These are phyloP conservation scores for Flaveria brownii DNA, from an alignment of 129 eudicot species.

Conservation along the genomic window DNA sequence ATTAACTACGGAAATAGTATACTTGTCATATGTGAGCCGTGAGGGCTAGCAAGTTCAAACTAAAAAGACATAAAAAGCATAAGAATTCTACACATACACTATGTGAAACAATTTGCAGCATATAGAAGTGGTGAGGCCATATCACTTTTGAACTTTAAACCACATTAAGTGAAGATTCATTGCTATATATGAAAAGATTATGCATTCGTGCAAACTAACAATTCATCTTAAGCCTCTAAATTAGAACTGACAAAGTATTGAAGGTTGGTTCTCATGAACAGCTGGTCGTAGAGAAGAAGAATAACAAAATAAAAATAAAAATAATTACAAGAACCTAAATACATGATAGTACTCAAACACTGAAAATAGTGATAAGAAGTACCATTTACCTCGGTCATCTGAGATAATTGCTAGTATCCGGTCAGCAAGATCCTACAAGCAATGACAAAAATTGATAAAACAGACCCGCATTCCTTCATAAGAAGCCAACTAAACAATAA, in stretches of 20 bases:
- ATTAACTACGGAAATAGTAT: background rate
- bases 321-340: constrained; percentile 18
- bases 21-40: background rate
- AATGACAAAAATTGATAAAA: constrained; percentile 23
- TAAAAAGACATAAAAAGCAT: background rate
- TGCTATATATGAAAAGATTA: background rate
- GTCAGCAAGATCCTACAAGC: constrained; percentile 84
- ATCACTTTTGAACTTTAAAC: constrained; percentile 17
- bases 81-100: background rate
- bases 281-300: background rate
- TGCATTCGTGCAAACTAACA: constrained; percentile 7
- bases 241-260: background rate
- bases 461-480: constrained; percentile 5
- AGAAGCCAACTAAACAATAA: constrained; percentile 15
- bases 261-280: background rate
- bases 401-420: constrained; percentile 73
- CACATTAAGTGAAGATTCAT: constrained; percentile 8
- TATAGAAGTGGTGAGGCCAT: background rate
- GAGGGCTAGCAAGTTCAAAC: background rate
- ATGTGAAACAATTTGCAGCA: constrained; percentile 5
- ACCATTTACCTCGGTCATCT: constrained; percentile 76
- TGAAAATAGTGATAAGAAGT: constrained; percentile 17
- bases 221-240: constrained; percentile 10
- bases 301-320: background rate
- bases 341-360: background rate